A percentile compares a stretch with the other conserved stretches of the same genome.
Conservation (phyloP, 768 basidiomycete species). For the Sistotremastrum niveocremeum region DNA sequence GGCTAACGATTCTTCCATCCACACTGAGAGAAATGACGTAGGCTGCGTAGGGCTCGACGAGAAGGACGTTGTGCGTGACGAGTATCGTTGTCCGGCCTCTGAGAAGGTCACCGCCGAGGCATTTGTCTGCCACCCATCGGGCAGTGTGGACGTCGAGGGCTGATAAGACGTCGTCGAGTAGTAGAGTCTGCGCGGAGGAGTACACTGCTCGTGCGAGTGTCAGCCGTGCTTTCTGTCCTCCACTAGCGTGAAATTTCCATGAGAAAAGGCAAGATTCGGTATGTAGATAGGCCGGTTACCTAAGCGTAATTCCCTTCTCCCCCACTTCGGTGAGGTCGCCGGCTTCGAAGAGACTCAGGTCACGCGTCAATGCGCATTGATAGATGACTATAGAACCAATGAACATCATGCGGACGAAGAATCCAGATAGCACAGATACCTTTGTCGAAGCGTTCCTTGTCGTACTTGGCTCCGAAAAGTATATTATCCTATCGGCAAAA, state of each 20-base stretch:
- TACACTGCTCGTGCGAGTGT: slow-evolving; percentile 66
- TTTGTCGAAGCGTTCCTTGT: slow-evolving; percentile 21
- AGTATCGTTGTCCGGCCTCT: slow-evolving; percentile 68
- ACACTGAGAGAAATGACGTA: slow-evolving; percentile 40
- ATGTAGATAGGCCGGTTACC: slow-evolving; percentile 2
- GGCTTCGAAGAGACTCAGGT: slow-evolving; percentile 26
- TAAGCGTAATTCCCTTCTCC: slow-evolving; percentile 38
- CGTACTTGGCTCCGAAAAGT: slow-evolving; percentile 26
- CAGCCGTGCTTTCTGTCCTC: slow-evolving; percentile 30
- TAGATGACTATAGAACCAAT: slow-evolving; percentile 6
- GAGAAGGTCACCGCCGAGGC: slow-evolving; percentile 68
- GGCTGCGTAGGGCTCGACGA: slow-evolving; percentile 38
- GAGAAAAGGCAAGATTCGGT: too few relatives aligned
- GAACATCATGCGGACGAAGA: too few relatives aligned
- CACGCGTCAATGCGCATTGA: slow-evolving; percentile 20
- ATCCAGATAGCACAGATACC: slow-evolving; percentile 10
- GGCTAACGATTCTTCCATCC: slow-evolving; percentile 38
- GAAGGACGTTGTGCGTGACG: slow-evolving; percentile 48
- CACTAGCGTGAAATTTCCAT: slow-evolving; percentile 6
- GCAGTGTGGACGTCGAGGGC: slow-evolving; percentile 79
- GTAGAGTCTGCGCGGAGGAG: slow-evolving; percentile 66
- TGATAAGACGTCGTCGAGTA: slow-evolving; percentile 72
- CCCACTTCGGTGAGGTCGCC: slow-evolving; percentile 45
- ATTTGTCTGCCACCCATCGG: slow-evolving; percentile 66
- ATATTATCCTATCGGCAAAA: slow-evolving; percentile 28